Percentiles rank a stretch among this genome's conserved stretches.
Evolutionary conservation across 2,329 filamentous ascomycete genomes (phyloP).

Genomic region (Colletotrichum acutatum): DNA sequence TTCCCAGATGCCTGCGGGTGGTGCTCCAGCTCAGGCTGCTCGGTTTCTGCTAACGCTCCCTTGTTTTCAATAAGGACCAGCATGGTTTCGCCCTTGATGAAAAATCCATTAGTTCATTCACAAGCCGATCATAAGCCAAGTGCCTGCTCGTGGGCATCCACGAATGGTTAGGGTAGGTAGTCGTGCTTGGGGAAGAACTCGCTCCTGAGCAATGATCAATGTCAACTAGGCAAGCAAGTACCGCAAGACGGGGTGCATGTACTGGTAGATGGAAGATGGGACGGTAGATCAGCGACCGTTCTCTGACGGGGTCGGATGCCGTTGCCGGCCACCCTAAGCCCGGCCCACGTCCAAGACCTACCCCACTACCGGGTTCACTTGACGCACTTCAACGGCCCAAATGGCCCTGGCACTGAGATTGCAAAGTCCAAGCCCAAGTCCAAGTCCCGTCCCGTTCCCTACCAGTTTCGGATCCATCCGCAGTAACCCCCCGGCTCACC

Average conservation of each 20-base stretch:
- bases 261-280: not conserved
- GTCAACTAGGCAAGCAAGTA: not conserved
- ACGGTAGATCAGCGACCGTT: not conserved
- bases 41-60: not conserved
- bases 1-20: not conserved
- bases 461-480: not conserved
- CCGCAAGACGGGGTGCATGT: not conserved
- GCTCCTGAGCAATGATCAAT: not conserved
- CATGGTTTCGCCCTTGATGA: not conserved
- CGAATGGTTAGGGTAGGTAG: too few species aligned
- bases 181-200: too few species aligned
- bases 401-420: not conserved
- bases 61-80: conserved; percentile 2
- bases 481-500: not conserved
- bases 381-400: not conserved
- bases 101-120: not conserved
- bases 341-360: not conserved
- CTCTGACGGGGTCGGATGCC: not conserved
- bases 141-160: not conserved
- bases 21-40: not conserved
- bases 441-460: not conserved
- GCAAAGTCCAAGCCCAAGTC: not conserved
- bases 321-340: not conserved
- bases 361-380: conserved; percentile 13
- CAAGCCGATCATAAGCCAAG: not conserved